Conservation (phyloP, 2,329 filamentous ascomycete genomes). For the Colletotrichum navitas region DNA sequence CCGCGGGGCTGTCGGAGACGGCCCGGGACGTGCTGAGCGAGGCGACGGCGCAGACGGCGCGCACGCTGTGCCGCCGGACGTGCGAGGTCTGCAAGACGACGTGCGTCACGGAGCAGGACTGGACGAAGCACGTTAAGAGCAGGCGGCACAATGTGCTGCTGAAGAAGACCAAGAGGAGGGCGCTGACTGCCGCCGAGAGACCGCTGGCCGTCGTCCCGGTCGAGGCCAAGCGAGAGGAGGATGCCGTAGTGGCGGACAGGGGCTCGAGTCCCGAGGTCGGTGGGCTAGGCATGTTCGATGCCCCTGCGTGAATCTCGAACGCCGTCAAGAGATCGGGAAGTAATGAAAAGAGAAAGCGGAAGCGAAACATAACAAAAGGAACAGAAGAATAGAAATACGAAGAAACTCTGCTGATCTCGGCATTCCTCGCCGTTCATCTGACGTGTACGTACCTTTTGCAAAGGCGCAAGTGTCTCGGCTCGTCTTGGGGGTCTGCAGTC, state of each 20-base stretch:
- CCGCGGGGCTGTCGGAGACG: slow-evolving; percentile 61
- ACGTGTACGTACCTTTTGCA: slow-evolving; percentile 1
- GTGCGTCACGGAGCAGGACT: slow-evolving; percentile 66
- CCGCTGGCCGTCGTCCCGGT: slow-evolving; percentile 33
- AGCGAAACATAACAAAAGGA: neutral
- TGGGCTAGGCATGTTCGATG: slow-evolving; percentile 30
- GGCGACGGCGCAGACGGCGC: slow-evolving; percentile 60
- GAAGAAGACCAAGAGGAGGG: slow-evolving; percentile 54
- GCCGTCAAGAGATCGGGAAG: neutral
- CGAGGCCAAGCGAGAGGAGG: neutral
- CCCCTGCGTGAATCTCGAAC: neutral
- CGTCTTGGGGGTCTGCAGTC: neutral
- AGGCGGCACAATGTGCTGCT: slow-evolving; percentile 51
- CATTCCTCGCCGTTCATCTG: slow-evolving; percentile 14
- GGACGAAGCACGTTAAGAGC: slow-evolving; percentile 56
- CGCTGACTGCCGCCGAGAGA: slow-evolving; percentile 49
- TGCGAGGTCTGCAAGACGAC: slow-evolving; percentile 82
- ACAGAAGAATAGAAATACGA: neutral
- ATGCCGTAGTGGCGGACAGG: neutral
- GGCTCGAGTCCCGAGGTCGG: slow-evolving; percentile 28
- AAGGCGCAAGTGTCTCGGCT: neutral
- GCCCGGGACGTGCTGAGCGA: slow-evolving; percentile 69
- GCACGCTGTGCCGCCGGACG: slow-evolving; percentile 67
- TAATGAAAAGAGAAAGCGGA: neutral
- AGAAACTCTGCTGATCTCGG: slow-evolving; percentile 20